Evolutionary conservation across 768 basidiomycete species (phyloP).

Genomic region (Mycena epipterygia): DNA sequence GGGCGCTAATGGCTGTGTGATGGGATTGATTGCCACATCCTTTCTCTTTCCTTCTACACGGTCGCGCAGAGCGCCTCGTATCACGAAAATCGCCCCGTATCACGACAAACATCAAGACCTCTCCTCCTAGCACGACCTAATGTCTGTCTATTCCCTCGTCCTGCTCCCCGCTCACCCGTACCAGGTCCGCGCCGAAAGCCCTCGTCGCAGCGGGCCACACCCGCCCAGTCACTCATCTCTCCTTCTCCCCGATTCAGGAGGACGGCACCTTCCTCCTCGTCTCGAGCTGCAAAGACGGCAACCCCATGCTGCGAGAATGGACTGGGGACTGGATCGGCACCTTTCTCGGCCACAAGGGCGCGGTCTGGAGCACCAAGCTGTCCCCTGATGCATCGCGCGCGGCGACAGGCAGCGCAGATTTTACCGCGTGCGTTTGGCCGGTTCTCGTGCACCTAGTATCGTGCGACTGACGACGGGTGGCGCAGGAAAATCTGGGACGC

Average conservation of each 20-base stretch:
- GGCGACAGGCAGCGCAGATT: conserved; percentile 95
- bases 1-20: too few relatives aligned
- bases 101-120: conserved; percentile 27
- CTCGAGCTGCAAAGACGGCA: conserved; percentile 99
- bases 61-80: conserved; percentile 26
- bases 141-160: not conserved
- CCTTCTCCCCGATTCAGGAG: conserved; percentile 88
- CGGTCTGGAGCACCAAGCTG: conserved; percentile 97
- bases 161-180: conserved; percentile 3
- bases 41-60: conserved; percentile 7
- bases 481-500: conserved; percentile 96
- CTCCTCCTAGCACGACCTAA: conserved; percentile 23
- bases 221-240: conserved; percentile 92
- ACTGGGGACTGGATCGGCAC: conserved; percentile 99
- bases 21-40: too few relatives aligned
- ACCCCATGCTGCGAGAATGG: conserved; percentile 97
- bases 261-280: conserved; percentile 92
- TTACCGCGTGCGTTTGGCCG: conserved; percentile 84
- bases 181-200: conserved; percentile 77
- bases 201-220: conserved; percentile 91
- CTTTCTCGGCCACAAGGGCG: conserved; percentile 91
- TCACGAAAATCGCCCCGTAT: too few relatives aligned
- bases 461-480: conserved; percentile 29
- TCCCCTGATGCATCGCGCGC: conserved; percentile 88
- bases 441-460: conserved; percentile 16